A percentile compares a stretch with the other conserved stretches of the same genome.
Conservation (phyloP, 108 stramenopile genomes). For the Skeletonema menzelii region DNA sequence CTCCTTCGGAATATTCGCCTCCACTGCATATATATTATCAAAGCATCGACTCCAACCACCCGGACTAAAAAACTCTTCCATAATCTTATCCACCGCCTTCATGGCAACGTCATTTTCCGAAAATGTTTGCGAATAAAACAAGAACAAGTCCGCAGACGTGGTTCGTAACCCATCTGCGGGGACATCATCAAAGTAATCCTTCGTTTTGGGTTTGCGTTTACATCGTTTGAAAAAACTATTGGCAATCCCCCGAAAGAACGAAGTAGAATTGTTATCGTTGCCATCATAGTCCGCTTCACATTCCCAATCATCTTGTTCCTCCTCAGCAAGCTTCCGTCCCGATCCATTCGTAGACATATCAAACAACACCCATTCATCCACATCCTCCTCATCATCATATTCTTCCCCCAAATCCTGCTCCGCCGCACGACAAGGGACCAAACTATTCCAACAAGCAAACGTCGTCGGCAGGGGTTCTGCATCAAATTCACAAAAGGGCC, state of each 20-base stretch:
- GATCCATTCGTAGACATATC: conserved; percentile 33
- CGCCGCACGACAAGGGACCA: conserved; percentile 59
- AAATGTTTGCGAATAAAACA: conserved; percentile 71
- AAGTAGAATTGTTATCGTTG: background rate
- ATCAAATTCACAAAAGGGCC: conserved; percentile 69
- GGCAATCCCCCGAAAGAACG: conserved; percentile 19
- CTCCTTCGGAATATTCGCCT: conserved; percentile 63
- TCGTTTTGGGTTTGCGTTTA: conserved; percentile 14
- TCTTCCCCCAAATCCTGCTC: conserved; percentile 50
- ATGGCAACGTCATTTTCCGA: conserved; percentile 59
- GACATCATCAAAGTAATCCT: conserved; percentile 34
- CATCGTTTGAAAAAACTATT: conserved; percentile 24
- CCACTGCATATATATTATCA: conserved; percentile 62
- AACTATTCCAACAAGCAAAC: conserved; percentile 58
- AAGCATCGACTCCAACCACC: conserved; percentile 69
- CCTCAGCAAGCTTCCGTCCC: conserved; percentile 11
- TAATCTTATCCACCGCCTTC: conserved; percentile 57
- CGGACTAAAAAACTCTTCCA: conserved; percentile 59
- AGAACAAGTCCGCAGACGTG: conserved; percentile 46
- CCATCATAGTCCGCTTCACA: conserved; percentile 21
- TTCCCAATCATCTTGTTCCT: conserved; percentile 32
- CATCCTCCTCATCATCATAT: conserved; percentile 21
- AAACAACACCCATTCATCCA: conserved; percentile 55
- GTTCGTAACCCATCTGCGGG: conserved; percentile 15
- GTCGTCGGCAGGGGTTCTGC: conserved; percentile 59